These are phyloP conservation scores for Tremellales sp. DNA, from an alignment of 1,284 basidiomycete species.

Conservation along the genomic window DNA sequence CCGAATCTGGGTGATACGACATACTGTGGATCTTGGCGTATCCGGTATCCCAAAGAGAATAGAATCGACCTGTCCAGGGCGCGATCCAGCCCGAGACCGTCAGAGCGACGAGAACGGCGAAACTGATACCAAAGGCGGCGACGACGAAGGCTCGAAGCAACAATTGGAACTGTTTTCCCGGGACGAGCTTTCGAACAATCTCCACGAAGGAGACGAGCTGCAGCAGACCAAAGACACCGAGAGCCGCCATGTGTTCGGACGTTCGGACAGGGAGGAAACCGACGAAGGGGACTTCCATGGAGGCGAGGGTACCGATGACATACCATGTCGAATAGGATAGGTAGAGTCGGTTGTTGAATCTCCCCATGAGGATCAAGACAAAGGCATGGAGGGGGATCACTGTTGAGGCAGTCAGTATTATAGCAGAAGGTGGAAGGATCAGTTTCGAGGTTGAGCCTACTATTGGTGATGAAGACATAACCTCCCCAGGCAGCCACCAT, in stretches of 20 bases:
- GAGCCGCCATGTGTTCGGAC: conserved; percentile 97
- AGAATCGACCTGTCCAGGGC: conserved; percentile 99
- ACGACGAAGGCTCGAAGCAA: conserved; percentile 70
- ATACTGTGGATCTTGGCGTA: conserved; percentile 86
- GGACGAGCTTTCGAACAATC: conserved; percentile 81
- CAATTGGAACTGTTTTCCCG: conserved; percentile 87
- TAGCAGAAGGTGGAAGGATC: background rate
- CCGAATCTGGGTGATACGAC: conserved; percentile 21
- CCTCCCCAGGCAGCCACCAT: conserved; percentile 99
- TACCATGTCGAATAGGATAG: conserved; percentile 97
- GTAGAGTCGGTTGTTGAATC: conserved; percentile 88
- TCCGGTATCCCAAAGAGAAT: conserved; percentile 98
- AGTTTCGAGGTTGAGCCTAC: conserved; percentile 20
- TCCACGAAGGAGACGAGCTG: conserved; percentile 95
- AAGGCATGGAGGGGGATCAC: conserved; percentile 95
- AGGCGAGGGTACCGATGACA: conserved; percentile 90
- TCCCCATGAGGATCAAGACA: conserved; percentile 93
- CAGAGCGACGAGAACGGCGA: conserved; percentile 66
- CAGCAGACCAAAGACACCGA: conserved; percentile 94
- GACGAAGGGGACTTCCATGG: conserved; percentile 99
- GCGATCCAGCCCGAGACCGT: conserved; percentile 96
- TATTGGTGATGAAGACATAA: conserved; percentile 99
- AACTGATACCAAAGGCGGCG: conserved; percentile 67
- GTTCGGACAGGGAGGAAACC: conserved; percentile 98
- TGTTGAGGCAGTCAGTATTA: conserved; percentile 11